A percentile compares a stretch with the other conserved stretches of the same genome.
Evolutionary conservation across 495 filamentous ascomycete genomes (phyloP).

Genomic region (Aspergillus coremiiformis): DNA sequence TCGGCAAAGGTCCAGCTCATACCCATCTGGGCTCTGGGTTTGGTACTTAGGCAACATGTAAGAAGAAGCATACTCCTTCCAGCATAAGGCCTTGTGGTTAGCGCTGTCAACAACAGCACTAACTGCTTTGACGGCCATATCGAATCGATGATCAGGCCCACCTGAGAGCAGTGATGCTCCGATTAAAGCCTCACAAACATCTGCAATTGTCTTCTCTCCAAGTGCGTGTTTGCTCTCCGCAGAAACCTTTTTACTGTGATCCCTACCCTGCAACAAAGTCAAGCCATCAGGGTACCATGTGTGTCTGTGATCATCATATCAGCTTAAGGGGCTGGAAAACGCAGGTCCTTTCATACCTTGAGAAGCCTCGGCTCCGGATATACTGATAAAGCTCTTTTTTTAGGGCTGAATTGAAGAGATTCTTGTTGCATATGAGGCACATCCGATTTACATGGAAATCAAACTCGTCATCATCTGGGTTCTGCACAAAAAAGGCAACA

Average conservation of each 20-base stretch:
- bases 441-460: conserved; percentile 87
- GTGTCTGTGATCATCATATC: conserved; percentile 18
- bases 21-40: conserved; percentile 36
- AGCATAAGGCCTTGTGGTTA: conserved; percentile 61
- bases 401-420: conserved; percentile 69
- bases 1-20: conserved; percentile 55
- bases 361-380: conserved; percentile 77
- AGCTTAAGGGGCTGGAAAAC: conserved; percentile 8
- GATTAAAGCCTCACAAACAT: conserved; percentile 93
- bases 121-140: conserved; percentile 78
- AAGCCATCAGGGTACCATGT: conserved; percentile 80
- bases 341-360: conserved; percentile 37
- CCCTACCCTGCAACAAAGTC: conserved; percentile 53
- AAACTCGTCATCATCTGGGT: conserved; percentile 74
- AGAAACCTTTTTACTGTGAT: conserved; percentile 45
- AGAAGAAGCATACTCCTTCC: conserved; percentile 60
- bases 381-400: conserved; percentile 61
- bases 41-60: conserved; percentile 75
- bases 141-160: conserved; percentile 51
- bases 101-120: conserved; percentile 60
- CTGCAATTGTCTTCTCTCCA: conserved; percentile 88
- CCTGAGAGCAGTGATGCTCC: conserved; percentile 74
- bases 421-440: conserved; percentile 86
- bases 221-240: conserved; percentile 56
- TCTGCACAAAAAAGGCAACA: conserved; percentile 67